These are phyloP conservation scores for Rheum nobile DNA, from an alignment of 148 eudicot species.

Conservation along the genomic window DNA sequence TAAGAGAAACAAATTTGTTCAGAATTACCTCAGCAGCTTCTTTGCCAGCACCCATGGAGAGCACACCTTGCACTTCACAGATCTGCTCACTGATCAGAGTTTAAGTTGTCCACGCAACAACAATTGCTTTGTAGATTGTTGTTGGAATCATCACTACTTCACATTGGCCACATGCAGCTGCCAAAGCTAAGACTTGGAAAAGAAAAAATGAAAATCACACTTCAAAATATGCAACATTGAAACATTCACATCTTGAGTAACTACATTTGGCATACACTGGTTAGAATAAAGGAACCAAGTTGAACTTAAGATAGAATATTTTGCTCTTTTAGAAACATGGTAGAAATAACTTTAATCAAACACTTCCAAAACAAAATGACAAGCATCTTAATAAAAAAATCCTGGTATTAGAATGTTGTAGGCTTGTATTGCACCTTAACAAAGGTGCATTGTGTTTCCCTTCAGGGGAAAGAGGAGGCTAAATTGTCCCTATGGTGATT, in stretches of 20 bases:
- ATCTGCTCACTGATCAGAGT: background rate
- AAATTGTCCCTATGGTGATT: background rate
- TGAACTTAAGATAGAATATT: background rate
- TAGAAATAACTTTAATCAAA: background rate
- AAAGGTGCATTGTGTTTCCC: background rate
- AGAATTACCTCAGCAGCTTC: slow-evolving; percentile 1
- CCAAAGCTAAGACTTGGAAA: background rate
- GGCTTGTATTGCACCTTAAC: background rate
- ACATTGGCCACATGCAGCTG: background rate
- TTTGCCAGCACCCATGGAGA: background rate
- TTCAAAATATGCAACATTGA: background rate
- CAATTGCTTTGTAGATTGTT: background rate
- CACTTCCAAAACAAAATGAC: background rate
- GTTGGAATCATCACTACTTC: background rate
- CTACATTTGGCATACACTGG: no score
- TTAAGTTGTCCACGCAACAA: background rate
- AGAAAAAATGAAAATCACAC: background rate
- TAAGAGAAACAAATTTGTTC: background rate
- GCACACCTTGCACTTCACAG: background rate
- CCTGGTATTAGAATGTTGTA: background rate
- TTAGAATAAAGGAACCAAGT: background rate
- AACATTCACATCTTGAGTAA: background rate
- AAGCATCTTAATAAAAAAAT: background rate
- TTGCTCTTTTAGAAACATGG: background rate
- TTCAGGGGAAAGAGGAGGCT: background rate